Percentiles rank a stretch among this genome's conserved stretches.
phyloP scores from a whole-genome alignment of 2,329 filamentous ascomycete species.

The Beauveria brongniartii region DNA sequence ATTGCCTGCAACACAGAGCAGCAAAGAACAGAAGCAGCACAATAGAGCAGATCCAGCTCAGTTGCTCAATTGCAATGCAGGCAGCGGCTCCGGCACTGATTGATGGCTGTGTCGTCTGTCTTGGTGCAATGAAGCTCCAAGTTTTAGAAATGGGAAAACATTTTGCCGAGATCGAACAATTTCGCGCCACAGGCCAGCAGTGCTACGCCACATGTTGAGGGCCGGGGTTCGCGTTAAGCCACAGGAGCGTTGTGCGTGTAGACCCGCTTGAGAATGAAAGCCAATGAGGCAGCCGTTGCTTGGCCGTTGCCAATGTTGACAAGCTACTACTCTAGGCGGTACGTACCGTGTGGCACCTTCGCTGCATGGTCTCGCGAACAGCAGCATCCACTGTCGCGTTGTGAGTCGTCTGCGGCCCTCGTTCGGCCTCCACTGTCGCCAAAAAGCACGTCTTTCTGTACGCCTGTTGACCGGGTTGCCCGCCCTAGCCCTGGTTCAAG shows the following conservation, averaged over 20 bases:
- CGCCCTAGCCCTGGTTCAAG: neutral
- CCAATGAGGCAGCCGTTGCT: constrained; percentile 47
- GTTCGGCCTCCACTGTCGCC: constrained; percentile 12
- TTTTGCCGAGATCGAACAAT: constrained; percentile 16
- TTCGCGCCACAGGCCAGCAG: neutral
- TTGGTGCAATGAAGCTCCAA: constrained; percentile 8
- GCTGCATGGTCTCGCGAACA: constrained; percentile 9
- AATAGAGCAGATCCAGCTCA: neutral
- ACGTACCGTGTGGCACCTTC: constrained; percentile 14
- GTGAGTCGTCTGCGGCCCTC: constrained; percentile 12
- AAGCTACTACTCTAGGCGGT: constrained; percentile 16
- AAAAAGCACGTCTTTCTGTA: constrained; percentile 10
- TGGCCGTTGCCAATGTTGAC: constrained; percentile 48
- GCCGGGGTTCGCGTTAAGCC: constrained; percentile 19
- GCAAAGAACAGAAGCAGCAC: neutral
- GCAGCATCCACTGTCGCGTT: constrained; percentile 17
- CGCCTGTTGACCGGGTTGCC: constrained; percentile 8
- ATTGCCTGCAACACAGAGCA: neutral
- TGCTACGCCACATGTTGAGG: constrained; percentile 2
- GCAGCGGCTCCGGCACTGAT: neutral
- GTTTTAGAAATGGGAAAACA: constrained; percentile 21
- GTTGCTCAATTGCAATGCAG: neutral
- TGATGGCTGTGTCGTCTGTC: neutral
- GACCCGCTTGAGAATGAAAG: constrained; percentile 7
- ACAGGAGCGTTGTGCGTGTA: constrained; percentile 17